These are phyloP conservation scores for Colletotrichum filicis DNA, from an alignment of 2,329 filamentous ascomycete species.

Conservation along the genomic window DNA sequence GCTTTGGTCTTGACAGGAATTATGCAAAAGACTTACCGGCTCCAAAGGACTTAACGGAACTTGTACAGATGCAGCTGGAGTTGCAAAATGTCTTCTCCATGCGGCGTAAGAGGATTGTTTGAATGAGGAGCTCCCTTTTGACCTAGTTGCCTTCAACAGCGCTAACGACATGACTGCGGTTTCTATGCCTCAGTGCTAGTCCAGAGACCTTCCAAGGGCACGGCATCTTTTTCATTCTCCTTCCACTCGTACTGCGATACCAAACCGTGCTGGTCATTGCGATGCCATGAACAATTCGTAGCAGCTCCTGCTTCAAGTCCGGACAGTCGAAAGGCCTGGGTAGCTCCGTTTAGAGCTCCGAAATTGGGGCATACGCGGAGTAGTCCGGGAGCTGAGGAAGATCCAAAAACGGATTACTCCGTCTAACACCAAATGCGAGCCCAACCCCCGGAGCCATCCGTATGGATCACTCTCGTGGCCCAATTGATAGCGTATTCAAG, in stretches of 20 bases:
- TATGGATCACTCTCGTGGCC: background rate
- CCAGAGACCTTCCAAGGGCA: background rate
- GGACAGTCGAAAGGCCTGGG: background rate
- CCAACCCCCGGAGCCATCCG: background rate
- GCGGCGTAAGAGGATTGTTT: background rate
- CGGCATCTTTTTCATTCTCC: slow-evolving; percentile 4
- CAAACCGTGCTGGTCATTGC: background rate
- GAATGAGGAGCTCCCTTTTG: background rate
- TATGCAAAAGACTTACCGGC: slow-evolving; percentile 9
- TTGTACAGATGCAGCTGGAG: background rate
- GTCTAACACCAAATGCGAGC: background rate
- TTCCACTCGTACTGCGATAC: background rate
- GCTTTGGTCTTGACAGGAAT: background rate
- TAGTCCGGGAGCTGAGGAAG: background rate
- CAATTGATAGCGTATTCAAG: background rate
- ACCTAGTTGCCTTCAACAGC: background rate
- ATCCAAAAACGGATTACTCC: background rate
- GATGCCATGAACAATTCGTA: background rate
- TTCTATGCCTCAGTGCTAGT: background rate
- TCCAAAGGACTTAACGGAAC: slow-evolving; percentile 39
- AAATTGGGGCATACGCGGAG: background rate
- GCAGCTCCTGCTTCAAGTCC: background rate
- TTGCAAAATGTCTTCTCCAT: slow-evolving; percentile 7
- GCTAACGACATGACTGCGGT: slow-evolving; percentile 2
- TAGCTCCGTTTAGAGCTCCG: background rate